Conservation (phyloP, 164 flowering plant genomes). For the Liquidambar formosana region DNA sequence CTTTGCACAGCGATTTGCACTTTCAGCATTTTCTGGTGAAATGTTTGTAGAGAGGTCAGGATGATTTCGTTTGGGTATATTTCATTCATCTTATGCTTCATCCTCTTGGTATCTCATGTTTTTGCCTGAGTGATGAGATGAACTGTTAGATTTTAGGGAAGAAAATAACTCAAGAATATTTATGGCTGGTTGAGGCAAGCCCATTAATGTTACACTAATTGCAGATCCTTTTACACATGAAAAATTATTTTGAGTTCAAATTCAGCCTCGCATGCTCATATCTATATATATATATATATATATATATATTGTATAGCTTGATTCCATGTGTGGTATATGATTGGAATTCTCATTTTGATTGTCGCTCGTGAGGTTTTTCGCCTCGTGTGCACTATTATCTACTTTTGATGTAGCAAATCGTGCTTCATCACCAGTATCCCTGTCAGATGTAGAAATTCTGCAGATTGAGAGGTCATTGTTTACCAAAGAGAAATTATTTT, state of each 20-base stretch:
- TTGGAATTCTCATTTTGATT: too few relatives aligned
- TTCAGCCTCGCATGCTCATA: too few relatives aligned
- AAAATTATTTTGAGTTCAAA: neutral
- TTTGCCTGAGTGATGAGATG: neutral
- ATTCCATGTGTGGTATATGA: too few relatives aligned
- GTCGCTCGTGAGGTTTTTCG: too few relatives aligned
- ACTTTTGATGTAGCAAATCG: too few relatives aligned
- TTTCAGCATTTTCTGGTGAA: neutral
- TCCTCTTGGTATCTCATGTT: neutral
- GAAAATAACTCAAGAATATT: neutral
- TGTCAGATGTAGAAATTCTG: too few relatives aligned
- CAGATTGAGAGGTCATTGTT: too few relatives aligned
- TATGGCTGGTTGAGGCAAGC: slow-evolving; percentile 3
- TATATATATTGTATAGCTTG: too few relatives aligned
- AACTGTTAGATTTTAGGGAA: neutral
- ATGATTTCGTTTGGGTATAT: neutral
- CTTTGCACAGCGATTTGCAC: neutral
- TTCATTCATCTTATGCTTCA: neutral
- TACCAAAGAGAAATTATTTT: too few relatives aligned
- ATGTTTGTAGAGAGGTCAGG: neutral
- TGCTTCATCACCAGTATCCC: too few relatives aligned
- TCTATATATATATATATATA: too few relatives aligned
- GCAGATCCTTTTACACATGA: neutral
- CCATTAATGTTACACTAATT: neutral
- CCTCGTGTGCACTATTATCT: too few relatives aligned